Evolutionary conservation across 2,329 filamentous ascomycete species (phyloP), one percentile per base, ranked within the genome.

Genomic region (Neocatenulostroma microsporum): DNA sequence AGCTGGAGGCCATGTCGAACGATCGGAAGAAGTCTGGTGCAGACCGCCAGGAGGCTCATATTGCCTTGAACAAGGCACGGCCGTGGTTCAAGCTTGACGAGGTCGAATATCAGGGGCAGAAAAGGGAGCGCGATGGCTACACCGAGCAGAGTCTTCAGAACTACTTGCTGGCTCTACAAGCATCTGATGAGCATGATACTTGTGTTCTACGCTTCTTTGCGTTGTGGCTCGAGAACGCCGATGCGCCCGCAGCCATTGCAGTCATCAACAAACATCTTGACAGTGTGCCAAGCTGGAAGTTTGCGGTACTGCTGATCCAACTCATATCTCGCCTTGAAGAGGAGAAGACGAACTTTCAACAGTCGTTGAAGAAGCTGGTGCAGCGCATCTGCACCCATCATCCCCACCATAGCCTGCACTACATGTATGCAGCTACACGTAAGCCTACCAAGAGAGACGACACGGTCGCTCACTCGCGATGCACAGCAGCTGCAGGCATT

Each of bases 331-430:
- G 91, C 6, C 67, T 98, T 5, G 78, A 94, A 42, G 76, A 84
- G 43, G 73, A 80, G 21, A 62, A 72, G 1, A 73, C 71, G 12
- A 56, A 68, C 0, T 98, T 99, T 54, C 91, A 98, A 53, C 70
- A 68, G 26, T 69, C 89, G 1, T 68, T 99, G 2, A 75, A 78
- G 34, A 68, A 70, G 2, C 66, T 98, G 13, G 79, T 96, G 3
- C 77, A 79, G 53, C 80, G 79, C 7, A 94, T 98, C 37, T 96
- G 89, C 55, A 70, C 75, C 9, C 87, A 98, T 39, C 91, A 99
- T 62, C 93, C 91, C 0, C 94, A 88, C 58, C 93, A 98, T 56
- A 87, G 87, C 32, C 89, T 96, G 79, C 94, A 98, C 57, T 88
- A 96, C 50, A 85, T 98, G 27, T 95, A 89, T 69, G 84, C 88